These are phyloP conservation scores for Apiospora marii DNA, from an alignment of 2,329 filamentous ascomycete species.

Conservation along the genomic window DNA sequence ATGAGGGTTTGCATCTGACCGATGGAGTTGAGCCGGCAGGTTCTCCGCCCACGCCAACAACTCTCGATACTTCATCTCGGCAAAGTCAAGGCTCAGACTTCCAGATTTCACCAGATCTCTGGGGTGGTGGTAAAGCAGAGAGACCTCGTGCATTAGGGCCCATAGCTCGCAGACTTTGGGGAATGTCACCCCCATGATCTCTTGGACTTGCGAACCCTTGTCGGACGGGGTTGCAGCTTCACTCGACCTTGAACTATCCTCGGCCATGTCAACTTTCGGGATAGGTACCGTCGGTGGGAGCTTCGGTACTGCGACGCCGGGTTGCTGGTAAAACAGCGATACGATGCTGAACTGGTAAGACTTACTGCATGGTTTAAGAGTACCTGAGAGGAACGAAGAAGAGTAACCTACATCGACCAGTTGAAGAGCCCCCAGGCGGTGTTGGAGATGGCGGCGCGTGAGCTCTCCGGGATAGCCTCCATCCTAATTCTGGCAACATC, in stretches of 20 bases:
- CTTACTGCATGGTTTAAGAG: neutral
- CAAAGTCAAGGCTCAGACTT: constrained; percentile 36
- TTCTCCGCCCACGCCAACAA: constrained; percentile 47
- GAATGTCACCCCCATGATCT: constrained; percentile 40
- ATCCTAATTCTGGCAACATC: neutral
- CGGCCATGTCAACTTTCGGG: constrained; percentile 25
- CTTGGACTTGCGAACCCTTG: neutral
- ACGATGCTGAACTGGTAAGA: constrained; percentile 36
- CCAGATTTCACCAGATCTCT: constrained; percentile 29
- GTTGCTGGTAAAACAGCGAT: constrained; percentile 43
- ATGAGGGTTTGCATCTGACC: constrained; percentile 38
- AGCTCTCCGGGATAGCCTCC: constrained; percentile 30
- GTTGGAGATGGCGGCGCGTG: constrained; percentile 29
- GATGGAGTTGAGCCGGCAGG: constrained; percentile 38
- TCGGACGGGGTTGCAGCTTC: neutral
- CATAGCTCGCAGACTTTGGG: constrained; percentile 45
- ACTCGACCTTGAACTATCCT: neutral
- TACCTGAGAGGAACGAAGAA: neutral
- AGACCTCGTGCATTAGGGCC: constrained; percentile 45
- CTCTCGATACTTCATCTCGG: constrained; percentile 48
- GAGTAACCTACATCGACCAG: constrained; percentile 45
- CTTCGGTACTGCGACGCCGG: constrained; percentile 37
- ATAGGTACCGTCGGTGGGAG: constrained; percentile 36
- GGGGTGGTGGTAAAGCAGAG: constrained; percentile 39
- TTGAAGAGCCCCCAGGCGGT: constrained; percentile 47